Evolutionary conservation across 352 stramenopile species (phyloP), one percentile per base, ranked within the genome.

Genomic region (Phytophthora nicotianae): DNA sequence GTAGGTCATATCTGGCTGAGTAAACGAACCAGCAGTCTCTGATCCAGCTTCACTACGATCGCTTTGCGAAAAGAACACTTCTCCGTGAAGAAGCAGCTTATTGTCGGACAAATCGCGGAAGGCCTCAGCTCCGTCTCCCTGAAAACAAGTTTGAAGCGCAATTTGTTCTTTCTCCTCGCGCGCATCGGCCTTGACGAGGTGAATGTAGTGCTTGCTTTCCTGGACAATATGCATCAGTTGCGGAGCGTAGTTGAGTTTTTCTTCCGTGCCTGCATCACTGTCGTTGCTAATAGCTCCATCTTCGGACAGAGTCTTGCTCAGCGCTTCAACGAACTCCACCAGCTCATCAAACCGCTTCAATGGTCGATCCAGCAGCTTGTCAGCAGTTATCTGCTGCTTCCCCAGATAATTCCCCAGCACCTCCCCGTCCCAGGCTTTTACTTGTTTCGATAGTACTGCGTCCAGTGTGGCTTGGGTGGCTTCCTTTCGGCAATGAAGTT

Each of bases 121-220:
- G 32, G 5, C 26, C 19, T 64, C 49, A 42, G 72, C 65, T 20
- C 48, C 40, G 7, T 73, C 52, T 8, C 69, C 68, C 8, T 21
- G 10, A 17, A 80, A 77, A 32, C 50, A 62, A 19, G 48, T 59
- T 51, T 80, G 72, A 13, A 80, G 37, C 16, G 42, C 56, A 48
- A 79, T 79, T 16, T 77, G 48, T 14, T 77, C 68, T 14, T 50
- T 40, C 40, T 79, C 68, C 32, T 71, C 64, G 13, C 57, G 58
- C 50, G 52, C 63, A 11, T 77, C 57, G 8, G 50, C 59, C 49
- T 74, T 66, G 20, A 27, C 49, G 5, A 69, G 26, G 50, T 77
- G 35, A 45, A 79, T 61, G 29, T 68, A 74, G 40, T 74, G 50
- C 21, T 66, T 66, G 50, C 43, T 77, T 46, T 77, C 71, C 24